Conservation (phyloP, 345 rosid species). For the Eucalyptus decipiens region DNA sequence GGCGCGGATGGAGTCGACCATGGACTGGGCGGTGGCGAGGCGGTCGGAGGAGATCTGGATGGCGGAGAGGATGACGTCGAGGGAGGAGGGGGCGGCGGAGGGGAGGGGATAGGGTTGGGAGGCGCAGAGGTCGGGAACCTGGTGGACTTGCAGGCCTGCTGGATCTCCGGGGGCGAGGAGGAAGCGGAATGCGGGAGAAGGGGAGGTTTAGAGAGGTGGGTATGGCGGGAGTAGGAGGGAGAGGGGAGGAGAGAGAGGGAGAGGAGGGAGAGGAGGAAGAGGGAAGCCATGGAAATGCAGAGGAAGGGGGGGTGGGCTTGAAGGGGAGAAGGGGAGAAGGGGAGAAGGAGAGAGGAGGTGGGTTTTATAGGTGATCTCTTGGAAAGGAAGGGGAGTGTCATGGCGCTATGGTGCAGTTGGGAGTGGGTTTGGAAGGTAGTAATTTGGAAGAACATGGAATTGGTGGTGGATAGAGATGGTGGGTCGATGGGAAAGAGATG, state of each 20-base stretch:
- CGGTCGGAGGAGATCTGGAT: slow-evolving; percentile 9
- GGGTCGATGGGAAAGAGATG: neutral
- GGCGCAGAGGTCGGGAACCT: slow-evolving; percentile 15
- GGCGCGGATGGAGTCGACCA: slow-evolving; percentile 12
- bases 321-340: neutral
- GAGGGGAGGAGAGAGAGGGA: neutral
- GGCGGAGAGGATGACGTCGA: slow-evolving; percentile 14
- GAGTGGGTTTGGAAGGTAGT: neutral
- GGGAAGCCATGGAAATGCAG: slow-evolving; percentile 13
- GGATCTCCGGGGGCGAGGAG: neutral
- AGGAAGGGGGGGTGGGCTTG: neutral
- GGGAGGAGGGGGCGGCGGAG: neutral
- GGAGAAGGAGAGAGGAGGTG: neutral
- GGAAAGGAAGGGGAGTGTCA: neutral
- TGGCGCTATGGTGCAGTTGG: neutral
- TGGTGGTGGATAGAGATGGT: too few relatives aligned
- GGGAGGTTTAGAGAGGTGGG: neutral
- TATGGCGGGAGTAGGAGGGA: slow-evolving; percentile 10
- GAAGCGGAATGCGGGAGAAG: neutral
- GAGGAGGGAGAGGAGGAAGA: slow-evolving; percentile 11
- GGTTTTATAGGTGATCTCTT: neutral
- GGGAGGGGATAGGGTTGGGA: neutral
- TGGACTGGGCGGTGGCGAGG: slow-evolving; percentile 13
- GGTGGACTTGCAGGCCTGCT: slow-evolving; percentile 25
- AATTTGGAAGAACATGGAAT: neutral